Evolutionary conservation across 192 early-diverging fungal genomes (phyloP).

Genomic region (Entomortierella beljakovae): DNA sequence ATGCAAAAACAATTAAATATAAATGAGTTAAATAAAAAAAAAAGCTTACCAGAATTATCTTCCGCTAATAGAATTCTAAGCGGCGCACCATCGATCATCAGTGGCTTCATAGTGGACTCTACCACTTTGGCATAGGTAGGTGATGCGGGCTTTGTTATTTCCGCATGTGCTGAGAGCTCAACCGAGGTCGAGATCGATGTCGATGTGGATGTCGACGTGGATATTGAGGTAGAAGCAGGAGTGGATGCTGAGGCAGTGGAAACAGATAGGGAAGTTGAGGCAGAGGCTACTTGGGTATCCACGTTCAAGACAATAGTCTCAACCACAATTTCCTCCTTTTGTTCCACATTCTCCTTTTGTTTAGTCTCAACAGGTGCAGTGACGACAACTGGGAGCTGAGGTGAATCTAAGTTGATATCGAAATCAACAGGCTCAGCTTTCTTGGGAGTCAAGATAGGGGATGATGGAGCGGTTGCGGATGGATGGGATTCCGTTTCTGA

Average conservation of each 20-base stretch:
- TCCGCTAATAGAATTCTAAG: slow-evolving; percentile 50
- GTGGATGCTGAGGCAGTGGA: no score
- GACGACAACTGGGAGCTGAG: not conserved
- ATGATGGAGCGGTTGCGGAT: slow-evolving; percentile 37
- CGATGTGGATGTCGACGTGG: no score
- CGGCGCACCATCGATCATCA: slow-evolving; percentile 29
- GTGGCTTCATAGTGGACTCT: slow-evolving; percentile 25
- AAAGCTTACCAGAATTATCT: slow-evolving; percentile 33
- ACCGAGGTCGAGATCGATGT: not conserved
- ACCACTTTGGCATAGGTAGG: slow-evolving; percentile 51
- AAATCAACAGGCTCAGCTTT: not conserved
- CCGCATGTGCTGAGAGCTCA: not conserved
- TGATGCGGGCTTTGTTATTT: slow-evolving; percentile 2
- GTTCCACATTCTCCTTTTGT: not conserved
- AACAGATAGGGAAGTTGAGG: no score
- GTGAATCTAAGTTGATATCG: not conserved
- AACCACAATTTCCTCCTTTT: not conserved
- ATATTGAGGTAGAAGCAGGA: no score
- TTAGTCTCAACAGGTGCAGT: not conserved
- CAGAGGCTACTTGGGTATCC: no score
- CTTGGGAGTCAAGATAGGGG: slow-evolving; percentile 12
- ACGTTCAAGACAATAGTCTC: no score
- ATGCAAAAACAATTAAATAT: not conserved
- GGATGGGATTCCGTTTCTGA: slow-evolving; percentile 35
- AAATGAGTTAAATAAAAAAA: not conserved